Evolutionary conservation across 1,139 yeast genomes (phyloP), one percentile per base, ranked within the genome.

Genomic region (Candida dubliniensis): DNA sequence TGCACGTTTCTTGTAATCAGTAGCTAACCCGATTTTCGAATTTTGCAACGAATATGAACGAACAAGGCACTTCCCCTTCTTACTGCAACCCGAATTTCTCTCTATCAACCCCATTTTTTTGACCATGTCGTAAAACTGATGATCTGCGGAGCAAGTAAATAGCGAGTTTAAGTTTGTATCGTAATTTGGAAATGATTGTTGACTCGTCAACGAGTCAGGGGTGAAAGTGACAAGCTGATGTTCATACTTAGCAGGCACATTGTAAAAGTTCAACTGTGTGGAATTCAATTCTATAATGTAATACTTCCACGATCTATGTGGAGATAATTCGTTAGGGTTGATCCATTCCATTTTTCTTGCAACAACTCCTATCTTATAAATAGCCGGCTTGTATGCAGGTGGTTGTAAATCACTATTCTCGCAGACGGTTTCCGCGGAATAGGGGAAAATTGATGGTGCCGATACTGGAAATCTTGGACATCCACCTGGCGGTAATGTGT

Each of bases 221-320:
- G 43, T 47, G 45, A 63, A 67, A 10, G 50, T 44, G 26, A 65
- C 34, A 4, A 71, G 26, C 37, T 60, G 57, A 56, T 60, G 48
- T 51, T 71, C 75, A 45, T 74, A 41, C 42, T 60, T 55, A 34
- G 57, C 56, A 1, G 78, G 77, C 4, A 74, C 61, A 8, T 55
- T 49, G 58, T 85, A 85, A 42, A 86, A 69, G 60, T 85, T 86
- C 31, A 86, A 59, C 63, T 86, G 93, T 1, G 93, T 86, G 2
- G 88, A 82, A 63, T 86, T 86, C 31, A 86, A 64, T 56, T 86
- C 93, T 64, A 84, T 67, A 7, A 86, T 68, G 29, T 73, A 70
- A 41, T 74, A 69, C 55, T 71, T 79, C 93, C 93, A 85, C n/a
- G 77, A 73, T 51, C 89, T 64, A 8, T 73, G 61, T 1, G 81